A percentile compares a stretch with the other conserved stretches of the same genome.
phyloP scores from a whole-genome alignment of 441 rosid genomes.

The Gossypium trilobum region DNA sequence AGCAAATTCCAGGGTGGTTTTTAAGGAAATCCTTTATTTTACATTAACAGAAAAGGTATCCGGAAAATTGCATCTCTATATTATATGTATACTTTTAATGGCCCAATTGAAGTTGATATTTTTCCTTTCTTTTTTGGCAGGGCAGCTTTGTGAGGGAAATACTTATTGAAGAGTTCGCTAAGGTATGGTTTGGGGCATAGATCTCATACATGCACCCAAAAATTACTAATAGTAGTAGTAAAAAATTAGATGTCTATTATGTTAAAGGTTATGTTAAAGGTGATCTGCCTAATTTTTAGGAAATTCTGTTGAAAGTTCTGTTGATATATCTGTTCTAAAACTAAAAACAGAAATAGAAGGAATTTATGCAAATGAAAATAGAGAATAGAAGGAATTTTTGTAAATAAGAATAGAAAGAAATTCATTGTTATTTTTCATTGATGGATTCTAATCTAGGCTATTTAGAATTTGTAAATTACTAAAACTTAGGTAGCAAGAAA shows the following conservation, averaged over 20 bases:
- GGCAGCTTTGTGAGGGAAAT: conserved; percentile 85
- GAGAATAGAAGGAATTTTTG: neutral
- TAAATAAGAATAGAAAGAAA: neutral
- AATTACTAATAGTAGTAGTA: neutral
- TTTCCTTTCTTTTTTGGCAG: conserved; percentile 30
- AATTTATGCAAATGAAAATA: neutral
- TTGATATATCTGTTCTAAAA: neutral
- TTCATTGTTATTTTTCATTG: neutral
- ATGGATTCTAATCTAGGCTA: neutral
- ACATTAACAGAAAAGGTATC: conserved; percentile 73
- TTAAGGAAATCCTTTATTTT: conserved; percentile 75
- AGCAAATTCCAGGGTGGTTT: conserved; percentile 39
- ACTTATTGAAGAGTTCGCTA: conserved; percentile 73
- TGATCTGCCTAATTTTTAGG: neutral
- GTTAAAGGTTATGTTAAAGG: neutral
- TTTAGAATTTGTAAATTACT: neutral
- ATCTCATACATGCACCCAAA: conserved; percentile 5
- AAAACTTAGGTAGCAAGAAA: neutral
- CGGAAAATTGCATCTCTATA: neutral
- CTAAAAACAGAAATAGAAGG: too few relatives aligned
- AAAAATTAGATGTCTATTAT: neutral
- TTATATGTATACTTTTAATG: neutral
- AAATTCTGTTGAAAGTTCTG: neutral
- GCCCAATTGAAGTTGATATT: neutral
- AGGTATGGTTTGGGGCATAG: conserved; percentile 40